Evolutionary conservation across 208 protist species (phyloP), one percentile per base, ranked within the genome.

Genomic region (Borovskyia barvae): DNA sequence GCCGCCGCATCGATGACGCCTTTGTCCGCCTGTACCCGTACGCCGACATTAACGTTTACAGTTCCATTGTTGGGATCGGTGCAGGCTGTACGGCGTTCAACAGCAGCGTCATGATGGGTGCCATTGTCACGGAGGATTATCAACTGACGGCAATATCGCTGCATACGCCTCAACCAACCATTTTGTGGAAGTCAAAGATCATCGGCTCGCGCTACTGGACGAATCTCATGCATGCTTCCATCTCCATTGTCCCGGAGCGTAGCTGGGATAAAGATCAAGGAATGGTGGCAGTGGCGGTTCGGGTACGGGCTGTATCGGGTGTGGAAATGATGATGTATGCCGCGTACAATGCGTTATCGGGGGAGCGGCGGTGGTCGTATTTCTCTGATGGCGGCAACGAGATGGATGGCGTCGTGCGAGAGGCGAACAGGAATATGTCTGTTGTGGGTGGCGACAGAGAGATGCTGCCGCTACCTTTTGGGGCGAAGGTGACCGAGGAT

Each of bases 201-300:
- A 46, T 74, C 32, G 47, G 75, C 5, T 14, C 53, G 5, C 46
- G 48, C 42, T 33, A 45, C 29, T 65, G 67, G 59, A 35, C 11
- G 7, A 53, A 79, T 5, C 40, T 70, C 26, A 58, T 57, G 15
- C 74, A 88, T 22, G 87, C 85, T 3, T 66, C 82, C 29, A 65
- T 97, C 20, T 75, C 66, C 6, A 72, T 97, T n/a, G 41, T 85
- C 14, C 82, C 84, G n/a, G 83, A 92, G 60, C 75, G 87, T 14
- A 69, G 90, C 26, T 82, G 88, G 56, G 64, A 66, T 19, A 71
- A 75, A 15, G 92, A 97, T 63, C 60, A 75, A 8, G 92, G 92
- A 6, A 87, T 86, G 30, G 54, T 97, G 20, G 61, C 78, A 9
- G 75, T 94, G 2, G 79, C 78, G 0, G 57, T 80, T 25, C 65